These are phyloP conservation scores for Hanseniaspora lindneri DNA, from an alignment of 805 yeast species.

Conservation along the genomic window DNA sequence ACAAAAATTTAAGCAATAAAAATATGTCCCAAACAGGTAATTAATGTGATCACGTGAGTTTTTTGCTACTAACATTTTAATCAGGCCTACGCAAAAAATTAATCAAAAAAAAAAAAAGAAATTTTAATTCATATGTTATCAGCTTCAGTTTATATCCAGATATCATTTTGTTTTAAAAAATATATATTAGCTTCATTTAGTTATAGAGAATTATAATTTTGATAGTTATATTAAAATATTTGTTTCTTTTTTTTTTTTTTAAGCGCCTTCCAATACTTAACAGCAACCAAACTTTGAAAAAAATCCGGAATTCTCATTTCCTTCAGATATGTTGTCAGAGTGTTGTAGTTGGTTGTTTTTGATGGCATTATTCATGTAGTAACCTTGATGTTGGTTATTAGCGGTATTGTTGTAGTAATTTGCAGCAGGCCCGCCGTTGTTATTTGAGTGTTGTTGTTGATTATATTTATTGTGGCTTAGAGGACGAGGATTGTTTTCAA, in stretches of 20 bases:
- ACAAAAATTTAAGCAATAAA: no score
- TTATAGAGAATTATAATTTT: no score
- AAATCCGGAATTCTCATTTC: conserved; percentile 25
- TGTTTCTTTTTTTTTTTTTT: no score
- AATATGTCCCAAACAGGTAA: not conserved
- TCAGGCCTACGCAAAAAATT: no score
- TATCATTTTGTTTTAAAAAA: no score
- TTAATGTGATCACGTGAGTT: not conserved
- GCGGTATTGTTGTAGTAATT: not conserved
- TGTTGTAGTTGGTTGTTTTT: conserved; percentile 9
- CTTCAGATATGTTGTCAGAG: conserved; percentile 17
- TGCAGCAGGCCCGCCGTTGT: conserved; percentile 14
- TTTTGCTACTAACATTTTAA: not conserved
- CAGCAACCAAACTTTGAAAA: conserved; percentile 30
- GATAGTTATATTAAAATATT: no score
- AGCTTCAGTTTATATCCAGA: no score
- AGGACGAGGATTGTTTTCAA: conserved; percentile 22
- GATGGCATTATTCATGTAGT: conserved; percentile 4
- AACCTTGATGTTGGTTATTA: conserved; percentile 11
- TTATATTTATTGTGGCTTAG: conserved; percentile 19
- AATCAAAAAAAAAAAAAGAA: no score
- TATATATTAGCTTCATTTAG: no score
- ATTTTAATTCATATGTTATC: no score
- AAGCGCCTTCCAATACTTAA: no score
- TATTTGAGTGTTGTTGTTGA: conserved; percentile 21